Base-by-base conservation (phyloP, 2,329 filamentous ascomycete species). In the Trichoderma guizhouense region DNA sequence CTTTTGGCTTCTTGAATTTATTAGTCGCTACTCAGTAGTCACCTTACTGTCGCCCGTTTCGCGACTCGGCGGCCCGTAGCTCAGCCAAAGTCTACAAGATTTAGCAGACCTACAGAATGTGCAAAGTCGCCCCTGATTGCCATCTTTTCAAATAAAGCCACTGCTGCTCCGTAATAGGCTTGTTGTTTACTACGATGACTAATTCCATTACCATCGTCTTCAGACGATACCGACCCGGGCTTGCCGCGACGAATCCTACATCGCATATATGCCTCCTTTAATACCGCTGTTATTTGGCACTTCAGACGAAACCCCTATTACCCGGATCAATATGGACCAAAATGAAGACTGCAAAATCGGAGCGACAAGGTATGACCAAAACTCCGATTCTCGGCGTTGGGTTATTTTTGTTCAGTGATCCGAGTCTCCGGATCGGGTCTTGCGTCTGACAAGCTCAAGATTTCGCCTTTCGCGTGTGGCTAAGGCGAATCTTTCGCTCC, bases 361-460 rank as follows among this genome's bases (percentile, higher is more conserved):
- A 63, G 60, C 7, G 11, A 60, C 26, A 51, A 24, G n/a, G 47
- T 21, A 34, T 14, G 7, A 2, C 8, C 15, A 57, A 12, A 57
- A n/a, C 63, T 66, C 63, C 63, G 63, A 66, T 55, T 55, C 32
- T 66, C 63, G 63, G 63, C 63, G 30, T n/a, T 24, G 18, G 15
- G 51, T 9, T 28, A 28, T 26, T 26, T 55, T 36, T 26, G 47
- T 28, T 30, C 61, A n/a, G 14, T 36, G 47, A 66, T 32, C 63
- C 47, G 63, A 43, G 32, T 15, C 63, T 34, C 51, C 47, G 63
- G 63, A 57, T 57, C 47, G 63, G 62, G 63, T 26, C 12, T 24
- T 61, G 18, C 12, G 58, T 66, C 63, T 66, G 63, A 66, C 63
- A 28, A 66, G 63, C 32, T 57, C 30, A 2, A 66, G 63, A 15